Base-by-base conservation (phyloP, 768 basidiomycete genomes). In the Leccinum variicolor region DNA sequence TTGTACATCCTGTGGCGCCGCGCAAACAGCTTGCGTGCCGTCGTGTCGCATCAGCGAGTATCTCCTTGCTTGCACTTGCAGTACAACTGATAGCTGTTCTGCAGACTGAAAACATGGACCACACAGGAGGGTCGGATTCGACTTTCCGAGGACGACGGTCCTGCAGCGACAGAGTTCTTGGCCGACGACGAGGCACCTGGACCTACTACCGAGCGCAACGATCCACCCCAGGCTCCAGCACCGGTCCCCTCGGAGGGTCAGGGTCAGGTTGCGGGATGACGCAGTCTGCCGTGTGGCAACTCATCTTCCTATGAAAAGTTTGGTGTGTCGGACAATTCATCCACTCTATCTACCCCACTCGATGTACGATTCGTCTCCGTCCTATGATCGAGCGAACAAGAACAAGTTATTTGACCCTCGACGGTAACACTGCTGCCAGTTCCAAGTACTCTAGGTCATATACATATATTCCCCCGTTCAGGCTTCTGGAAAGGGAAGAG, bases 61-160 rank as follows among this genome's bases (percentile, higher is more conserved):
- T 33, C 9, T 28, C 39, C n/a, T 41, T 19, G 39, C 39, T 19
- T n/a, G 8, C 21, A 29, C 13, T 39, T 41, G 39, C 39, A 41
- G 39, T 41, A 2, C n/a, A n/a, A 4, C 43, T 60, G 11, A 57
- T 29, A 25, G 23, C 46, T 6, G 2, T 39, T 48, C 31, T 53
- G 21, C 63, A 89, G 87, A 62, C 69, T 90, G 53, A 83, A 83
- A 62, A 81, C 81, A 6, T 80, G 86, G 69, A 75, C 77, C 2
- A 70, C 73, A 15, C 65, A 71, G 15, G 83, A 85, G 58, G 87
- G 87, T 3, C 76, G 69, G 6, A 86, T 90, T 54, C 80, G 87
- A 9, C 76, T 90, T 21, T 87, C 86, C 49, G 78, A 82, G 64
- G 88, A 90, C 61, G 86, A 89, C 53, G 85, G 86, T 0, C 87